These are phyloP conservation scores for Gossypium longicalyx DNA, from an alignment of 345 rosid genomes.

Conservation along the genomic window DNA sequence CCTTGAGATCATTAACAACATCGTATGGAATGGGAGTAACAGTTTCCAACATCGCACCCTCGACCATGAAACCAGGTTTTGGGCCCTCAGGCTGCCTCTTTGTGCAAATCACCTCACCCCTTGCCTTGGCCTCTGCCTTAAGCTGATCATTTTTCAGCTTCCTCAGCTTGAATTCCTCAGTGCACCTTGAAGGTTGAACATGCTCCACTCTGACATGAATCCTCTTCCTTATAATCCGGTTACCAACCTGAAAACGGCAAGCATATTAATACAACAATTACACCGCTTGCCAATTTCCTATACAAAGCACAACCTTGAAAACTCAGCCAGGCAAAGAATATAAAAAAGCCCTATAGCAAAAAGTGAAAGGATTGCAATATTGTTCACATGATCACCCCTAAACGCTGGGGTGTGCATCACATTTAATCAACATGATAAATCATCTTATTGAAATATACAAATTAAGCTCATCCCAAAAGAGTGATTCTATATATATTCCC, in stretches of 20 bases:
- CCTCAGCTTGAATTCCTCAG: constrained; percentile 53
- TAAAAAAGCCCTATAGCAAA: background rate
- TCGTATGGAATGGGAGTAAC: constrained; percentile 72
- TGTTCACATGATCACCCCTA: background rate
- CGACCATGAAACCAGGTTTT: constrained; percentile 73
- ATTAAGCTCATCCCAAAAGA: background rate
- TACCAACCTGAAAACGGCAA: constrained; percentile 20
- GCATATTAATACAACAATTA: background rate
- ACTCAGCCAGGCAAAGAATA: background rate
- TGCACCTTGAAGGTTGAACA: constrained; percentile 59
- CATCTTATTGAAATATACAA: background rate
- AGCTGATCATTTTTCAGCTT: constrained; percentile 51
- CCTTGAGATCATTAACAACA: constrained; percentile 74
- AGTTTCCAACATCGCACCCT: constrained; percentile 60
- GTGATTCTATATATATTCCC: background rate
- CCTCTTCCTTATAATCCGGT: constrained; percentile 61
- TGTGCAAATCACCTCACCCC: constrained; percentile 56
- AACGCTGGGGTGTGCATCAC: background rate
- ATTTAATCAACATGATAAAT: background rate
- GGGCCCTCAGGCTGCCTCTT: constrained; percentile 72
- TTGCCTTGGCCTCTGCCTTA: constrained; percentile 46
- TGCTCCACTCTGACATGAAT: constrained; percentile 68
- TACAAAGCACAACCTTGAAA: background rate
- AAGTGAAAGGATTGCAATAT: background rate
- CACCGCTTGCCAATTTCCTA: background rate